A percentile compares a stretch with the other conserved stretches of the same genome.
Conservation (phyloP, 495 filamentous ascomycete genomes). For the Penicillium dipodomyicola region DNA sequence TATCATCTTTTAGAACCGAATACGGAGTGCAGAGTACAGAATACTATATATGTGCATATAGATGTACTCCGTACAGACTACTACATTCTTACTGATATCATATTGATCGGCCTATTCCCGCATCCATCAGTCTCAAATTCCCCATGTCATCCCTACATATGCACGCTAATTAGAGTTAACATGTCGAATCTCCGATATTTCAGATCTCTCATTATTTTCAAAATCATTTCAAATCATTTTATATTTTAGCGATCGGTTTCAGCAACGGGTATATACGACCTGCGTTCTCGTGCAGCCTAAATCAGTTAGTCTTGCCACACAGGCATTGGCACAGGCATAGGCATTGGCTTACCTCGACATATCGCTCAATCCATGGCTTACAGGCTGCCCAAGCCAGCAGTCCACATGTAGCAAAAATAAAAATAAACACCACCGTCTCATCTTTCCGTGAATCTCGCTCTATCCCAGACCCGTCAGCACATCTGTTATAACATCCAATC, state of each 20-base stretch:
- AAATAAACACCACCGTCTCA: constrained; percentile 85
- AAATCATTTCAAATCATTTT: background rate
- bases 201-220: background rate
- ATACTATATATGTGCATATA: too few species aligned
- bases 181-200: background rate
- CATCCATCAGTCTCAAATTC: background rate
- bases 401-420: constrained; percentile 82
- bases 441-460: constrained; percentile 88
- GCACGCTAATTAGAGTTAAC: too few species aligned
- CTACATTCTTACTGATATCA: background rate
- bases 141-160: background rate
- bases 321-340: constrained; percentile 8
- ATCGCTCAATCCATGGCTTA: constrained; percentile 61
- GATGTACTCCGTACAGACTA: too few species aligned
- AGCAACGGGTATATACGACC: constrained; percentile 45
- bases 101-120: too few species aligned
- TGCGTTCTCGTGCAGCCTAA: constrained; percentile 45
- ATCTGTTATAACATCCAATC: constrained; percentile 1
- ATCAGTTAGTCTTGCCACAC: background rate
- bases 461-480: constrained; percentile 32
- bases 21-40: too few species aligned
- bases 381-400: constrained; percentile 76
- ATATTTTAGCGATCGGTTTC: constrained; percentile 24
- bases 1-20: too few species aligned
- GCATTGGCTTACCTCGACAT: constrained; percentile 48